A percentile compares a stretch with the other conserved stretches of the same genome.
These are phyloP conservation scores for Talaromyces marneffei DNA, from an alignment of 2,329 filamentous ascomycete species.

Conservation along the genomic window DNA sequence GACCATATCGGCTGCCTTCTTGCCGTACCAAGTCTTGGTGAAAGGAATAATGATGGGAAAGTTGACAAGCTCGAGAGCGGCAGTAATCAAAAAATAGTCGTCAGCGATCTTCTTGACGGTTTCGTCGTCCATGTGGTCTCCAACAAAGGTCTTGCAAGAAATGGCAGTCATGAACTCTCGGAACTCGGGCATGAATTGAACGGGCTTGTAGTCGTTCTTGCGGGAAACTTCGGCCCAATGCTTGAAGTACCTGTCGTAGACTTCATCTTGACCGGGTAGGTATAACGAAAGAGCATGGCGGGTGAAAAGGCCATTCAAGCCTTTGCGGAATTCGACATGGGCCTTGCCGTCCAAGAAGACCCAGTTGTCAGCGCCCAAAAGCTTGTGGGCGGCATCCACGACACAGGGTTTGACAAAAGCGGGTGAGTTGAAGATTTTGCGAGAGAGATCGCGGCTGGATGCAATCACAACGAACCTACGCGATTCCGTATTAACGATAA, in stretches of 20 bases:
- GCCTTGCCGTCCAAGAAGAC: conserved; percentile 93
- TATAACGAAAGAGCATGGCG: conserved; percentile 81
- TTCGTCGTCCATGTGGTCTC: conserved; percentile 87
- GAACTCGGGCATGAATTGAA: conserved; percentile 86
- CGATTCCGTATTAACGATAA: background rate
- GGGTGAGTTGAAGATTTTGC: conserved; percentile 95
- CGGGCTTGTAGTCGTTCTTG: conserved; percentile 64
- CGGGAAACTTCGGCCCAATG: conserved; percentile 70
- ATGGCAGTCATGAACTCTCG: conserved; percentile 93
- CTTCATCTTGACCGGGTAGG: conserved; percentile 84
- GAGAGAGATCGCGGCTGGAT: conserved; percentile 87
- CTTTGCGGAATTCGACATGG: conserved; percentile 96
- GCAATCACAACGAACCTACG: conserved; percentile 91
- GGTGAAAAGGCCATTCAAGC: conserved; percentile 89
- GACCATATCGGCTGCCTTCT: conserved; percentile 91
- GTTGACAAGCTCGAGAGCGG: conserved; percentile 93
- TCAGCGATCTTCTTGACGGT: conserved; percentile 90
- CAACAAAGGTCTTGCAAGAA: conserved; percentile 93
- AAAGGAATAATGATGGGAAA: conserved; percentile 94
- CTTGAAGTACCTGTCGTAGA: conserved; percentile 82
- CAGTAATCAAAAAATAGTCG: conserved; percentile 95
- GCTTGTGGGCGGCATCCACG: conserved; percentile 88
- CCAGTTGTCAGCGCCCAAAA: conserved; percentile 88
- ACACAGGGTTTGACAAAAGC: conserved; percentile 90
- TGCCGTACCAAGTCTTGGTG: conserved; percentile 95